Percentiles rank a stretch among this genome's conserved stretches.
Conservation (phyloP, 768 basidiomycete species). For the Trametes cubensis region DNA sequence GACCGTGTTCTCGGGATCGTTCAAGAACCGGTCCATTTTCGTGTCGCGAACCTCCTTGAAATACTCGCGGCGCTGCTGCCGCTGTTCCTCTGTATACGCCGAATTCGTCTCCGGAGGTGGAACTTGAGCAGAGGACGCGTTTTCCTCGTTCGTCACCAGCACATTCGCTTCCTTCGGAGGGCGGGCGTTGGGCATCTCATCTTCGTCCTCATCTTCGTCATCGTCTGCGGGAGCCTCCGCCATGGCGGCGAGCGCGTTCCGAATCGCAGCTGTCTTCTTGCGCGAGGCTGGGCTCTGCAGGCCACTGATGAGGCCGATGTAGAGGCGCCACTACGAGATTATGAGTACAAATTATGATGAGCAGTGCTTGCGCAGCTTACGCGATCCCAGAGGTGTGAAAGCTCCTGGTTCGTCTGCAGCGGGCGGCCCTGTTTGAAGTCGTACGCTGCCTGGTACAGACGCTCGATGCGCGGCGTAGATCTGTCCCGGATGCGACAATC, state of each 20-base stretch:
- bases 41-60: conserved; percentile 30
- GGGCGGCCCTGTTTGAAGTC: conserved; percentile 54
- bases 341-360: neutral
- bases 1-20: conserved; percentile 58
- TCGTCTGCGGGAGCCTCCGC: conserved; percentile 41
- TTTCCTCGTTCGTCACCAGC: conserved; percentile 20
- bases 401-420: conserved; percentile 39
- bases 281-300: conserved; percentile 20
- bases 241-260: conserved; percentile 17
- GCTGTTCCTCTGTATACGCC: conserved; percentile 19
- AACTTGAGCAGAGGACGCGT: neutral
- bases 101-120: neutral
- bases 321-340: conserved; percentile 57
- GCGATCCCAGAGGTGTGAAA: conserved; percentile 63
- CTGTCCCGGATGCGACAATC: conserved; percentile 35
- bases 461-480: conserved; percentile 48
- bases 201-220: conserved; percentile 27
- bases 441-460: conserved; percentile 57
- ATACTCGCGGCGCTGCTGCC: conserved; percentile 25
- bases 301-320: conserved; percentile 50
- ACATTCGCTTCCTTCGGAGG: conserved; percentile 14
- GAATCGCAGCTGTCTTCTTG: conserved; percentile 26
- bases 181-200: conserved; percentile 23
- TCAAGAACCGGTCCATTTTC: conserved; percentile 53
- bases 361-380: conserved; percentile 38